Conservation (phyloP, 2,329 filamentous ascomycete species). For the Hypoxylon sp. region DNA sequence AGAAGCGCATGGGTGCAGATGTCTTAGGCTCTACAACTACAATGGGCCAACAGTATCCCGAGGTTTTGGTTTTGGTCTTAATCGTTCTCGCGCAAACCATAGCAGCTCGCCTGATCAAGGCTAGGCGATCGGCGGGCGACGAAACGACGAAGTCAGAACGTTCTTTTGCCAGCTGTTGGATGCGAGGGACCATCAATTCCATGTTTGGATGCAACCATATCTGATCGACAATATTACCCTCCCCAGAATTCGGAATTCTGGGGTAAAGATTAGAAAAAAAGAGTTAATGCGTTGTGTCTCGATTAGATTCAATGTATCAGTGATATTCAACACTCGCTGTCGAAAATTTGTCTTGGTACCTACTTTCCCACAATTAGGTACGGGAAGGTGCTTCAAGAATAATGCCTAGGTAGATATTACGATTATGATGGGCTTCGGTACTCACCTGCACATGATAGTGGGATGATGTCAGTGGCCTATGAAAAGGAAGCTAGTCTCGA, state of each 20-base stretch:
- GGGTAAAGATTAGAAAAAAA: conserved; percentile 30
- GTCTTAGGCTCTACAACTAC: conserved; percentile 30
- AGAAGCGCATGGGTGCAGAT: conserved; percentile 37
- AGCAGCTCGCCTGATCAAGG: conserved; percentile 28
- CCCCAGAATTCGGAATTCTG: conserved; percentile 30
- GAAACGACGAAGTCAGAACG: conserved; percentile 25
- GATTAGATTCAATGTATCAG: conserved; percentile 18
- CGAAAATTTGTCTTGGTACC: conserved; percentile 34
- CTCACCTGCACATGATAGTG: conserved; percentile 36
- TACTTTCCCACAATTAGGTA: conserved; percentile 8
- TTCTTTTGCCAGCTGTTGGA: conserved; percentile 25
- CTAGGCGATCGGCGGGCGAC: conserved; percentile 32
- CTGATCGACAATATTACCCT: conserved; percentile 27
- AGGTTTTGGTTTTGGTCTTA: conserved; percentile 33
- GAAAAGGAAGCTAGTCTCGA: conserved; percentile 29
- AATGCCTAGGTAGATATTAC: conserved; percentile 15
- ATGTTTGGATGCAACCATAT: conserved; percentile 40
- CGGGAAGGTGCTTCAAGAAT: conserved; percentile 18
- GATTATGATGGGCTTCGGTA: conserved; percentile 17
- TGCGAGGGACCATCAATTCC: conserved; percentile 30
- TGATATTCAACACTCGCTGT: conserved; percentile 24
- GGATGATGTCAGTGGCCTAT: conserved; percentile 44
- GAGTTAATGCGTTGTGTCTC: conserved; percentile 12
- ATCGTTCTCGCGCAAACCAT: conserved; percentile 38
- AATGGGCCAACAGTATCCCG: conserved; percentile 37